A percentile compares a stretch with the other conserved stretches of the same genome.
These are phyloP conservation scores for Triticum turgidum DNA, from an alignment of 176 grass and related monocot species.

Conservation along the genomic window DNA sequence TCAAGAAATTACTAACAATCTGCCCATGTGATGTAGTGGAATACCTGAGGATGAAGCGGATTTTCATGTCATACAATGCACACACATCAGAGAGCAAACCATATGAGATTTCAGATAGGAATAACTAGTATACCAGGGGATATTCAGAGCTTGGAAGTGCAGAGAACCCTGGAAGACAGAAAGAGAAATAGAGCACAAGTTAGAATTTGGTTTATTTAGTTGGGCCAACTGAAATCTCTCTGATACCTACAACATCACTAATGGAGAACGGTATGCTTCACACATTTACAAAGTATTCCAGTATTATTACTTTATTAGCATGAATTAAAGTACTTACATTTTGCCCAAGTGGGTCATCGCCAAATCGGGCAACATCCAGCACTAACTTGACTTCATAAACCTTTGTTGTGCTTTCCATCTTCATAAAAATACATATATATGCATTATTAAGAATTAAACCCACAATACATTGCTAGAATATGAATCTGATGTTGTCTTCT, in stretches of 20 bases:
- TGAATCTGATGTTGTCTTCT: background rate
- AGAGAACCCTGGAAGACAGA: constrained; percentile 52
- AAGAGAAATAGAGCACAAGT: background rate
- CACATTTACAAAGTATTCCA: background rate
- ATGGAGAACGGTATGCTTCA: background rate
- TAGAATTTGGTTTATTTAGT: constrained; percentile 8
- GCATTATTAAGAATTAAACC: background rate
- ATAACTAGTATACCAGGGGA: constrained; percentile 61
- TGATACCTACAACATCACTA: background rate
- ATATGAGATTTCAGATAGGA: background rate
- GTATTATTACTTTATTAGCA: background rate
- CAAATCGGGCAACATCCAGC: constrained; percentile 56
- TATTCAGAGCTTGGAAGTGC: constrained; percentile 56
- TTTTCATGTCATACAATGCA: background rate
- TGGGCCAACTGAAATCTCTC: background rate
- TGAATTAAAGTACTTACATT: constrained; percentile 53
- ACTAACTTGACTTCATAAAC: constrained; percentile 66
- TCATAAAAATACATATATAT: constrained; percentile 28
- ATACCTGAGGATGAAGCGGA: constrained; percentile 52
- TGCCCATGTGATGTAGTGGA: constrained; percentile 49
- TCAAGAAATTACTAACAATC: constrained; percentile 54
- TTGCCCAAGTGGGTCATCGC: constrained; percentile 53
- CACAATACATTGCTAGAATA: background rate
- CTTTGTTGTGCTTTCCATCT: constrained; percentile 67
- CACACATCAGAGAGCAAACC: background rate